Evolutionary conservation across 1,284 basidiomycete species (phyloP).

Genomic region (Amylostereum areolatum): DNA sequence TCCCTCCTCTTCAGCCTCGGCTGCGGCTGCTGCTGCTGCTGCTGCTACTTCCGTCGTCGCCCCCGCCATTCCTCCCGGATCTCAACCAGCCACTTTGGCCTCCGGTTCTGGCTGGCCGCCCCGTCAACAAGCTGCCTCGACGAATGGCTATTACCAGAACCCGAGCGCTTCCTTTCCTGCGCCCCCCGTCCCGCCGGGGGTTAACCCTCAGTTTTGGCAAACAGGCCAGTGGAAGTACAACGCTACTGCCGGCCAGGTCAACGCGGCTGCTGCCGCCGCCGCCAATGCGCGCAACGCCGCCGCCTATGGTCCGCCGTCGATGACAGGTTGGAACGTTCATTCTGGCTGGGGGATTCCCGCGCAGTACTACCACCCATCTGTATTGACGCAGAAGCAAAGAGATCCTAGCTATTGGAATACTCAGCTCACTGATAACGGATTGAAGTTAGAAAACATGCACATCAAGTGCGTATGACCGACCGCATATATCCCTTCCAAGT

Average conservation of each 20-base stretch:
- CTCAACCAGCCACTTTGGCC: no score
- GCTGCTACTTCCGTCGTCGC: no score
- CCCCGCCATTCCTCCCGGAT: no score
- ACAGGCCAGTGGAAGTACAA: constrained; percentile 43
- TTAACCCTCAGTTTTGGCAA: constrained; percentile 41
- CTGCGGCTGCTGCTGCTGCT: no score
- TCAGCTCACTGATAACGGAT: constrained; percentile 50
- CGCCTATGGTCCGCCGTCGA: constrained; percentile 22
- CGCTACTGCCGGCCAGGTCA: constrained; percentile 18
- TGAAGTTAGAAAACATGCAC: constrained; percentile 62
- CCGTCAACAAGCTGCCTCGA: no score
- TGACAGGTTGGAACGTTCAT: constrained; percentile 12
- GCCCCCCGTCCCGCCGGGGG: constrained; percentile 29
- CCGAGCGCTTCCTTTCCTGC: neutral
- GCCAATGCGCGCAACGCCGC: constrained; percentile 21
- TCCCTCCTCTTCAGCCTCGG: no score
- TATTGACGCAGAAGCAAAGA: constrained; percentile 48
- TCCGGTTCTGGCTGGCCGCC: no score
- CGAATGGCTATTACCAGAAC: no score
- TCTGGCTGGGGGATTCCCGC: constrained; percentile 16
- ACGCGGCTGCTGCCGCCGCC: constrained; percentile 19
- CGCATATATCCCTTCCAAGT: neutral
- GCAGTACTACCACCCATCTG: constrained; percentile 51
- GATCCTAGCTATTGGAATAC: constrained; percentile 57
- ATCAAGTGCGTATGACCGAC: constrained; percentile 43